Conservation (phyloP, 192 early-diverging fungal genomes). For the Phlyctochytrium arcticum region DNA sequence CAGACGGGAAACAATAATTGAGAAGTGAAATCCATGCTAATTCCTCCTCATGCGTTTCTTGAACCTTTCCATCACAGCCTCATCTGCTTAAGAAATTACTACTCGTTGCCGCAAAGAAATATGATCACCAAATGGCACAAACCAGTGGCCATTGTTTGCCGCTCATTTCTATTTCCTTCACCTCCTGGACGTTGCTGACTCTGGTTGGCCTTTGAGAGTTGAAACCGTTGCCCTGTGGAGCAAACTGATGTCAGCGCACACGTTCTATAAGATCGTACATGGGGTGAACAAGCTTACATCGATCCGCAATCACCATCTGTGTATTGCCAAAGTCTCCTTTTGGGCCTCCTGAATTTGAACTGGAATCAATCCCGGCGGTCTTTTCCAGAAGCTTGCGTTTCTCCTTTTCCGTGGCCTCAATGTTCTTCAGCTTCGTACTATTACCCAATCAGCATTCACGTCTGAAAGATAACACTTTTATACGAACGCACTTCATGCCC, state of each 20-base stretch:
- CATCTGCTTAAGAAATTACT: constrained; percentile 45
- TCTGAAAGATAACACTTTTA: not conserved
- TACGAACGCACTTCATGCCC: constrained; percentile 70
- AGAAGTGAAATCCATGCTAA: no score
- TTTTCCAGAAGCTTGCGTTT: constrained; percentile 58
- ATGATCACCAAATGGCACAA: not conserved
- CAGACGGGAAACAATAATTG: no score
- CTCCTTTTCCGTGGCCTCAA: constrained; percentile 75
- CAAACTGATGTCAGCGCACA: constrained; percentile 18
- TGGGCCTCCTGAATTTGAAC: not conserved
- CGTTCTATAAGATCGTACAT: constrained; percentile 20
- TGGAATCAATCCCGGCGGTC: constrained; percentile 11
- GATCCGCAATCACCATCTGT: constrained; percentile 33
- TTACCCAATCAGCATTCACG: not conserved
- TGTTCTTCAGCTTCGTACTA: constrained; percentile 60
- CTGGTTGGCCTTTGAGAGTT: not conserved
- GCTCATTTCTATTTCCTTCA: constrained; percentile 34
- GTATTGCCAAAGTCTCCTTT: constrained; percentile 10
- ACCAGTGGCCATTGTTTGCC: constrained; percentile 70
- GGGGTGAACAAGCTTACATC: constrained; percentile 27
- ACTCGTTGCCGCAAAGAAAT: not conserved
- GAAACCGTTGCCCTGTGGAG: constrained; percentile 11
- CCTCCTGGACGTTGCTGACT: constrained; percentile 30
- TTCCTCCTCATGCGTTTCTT: constrained; percentile 72
- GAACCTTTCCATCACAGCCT: constrained; percentile 76